These are phyloP conservation scores for Enterospora canceri DNA, from an alignment of 371 early-diverging fungal species.

Conservation along the genomic window DNA sequence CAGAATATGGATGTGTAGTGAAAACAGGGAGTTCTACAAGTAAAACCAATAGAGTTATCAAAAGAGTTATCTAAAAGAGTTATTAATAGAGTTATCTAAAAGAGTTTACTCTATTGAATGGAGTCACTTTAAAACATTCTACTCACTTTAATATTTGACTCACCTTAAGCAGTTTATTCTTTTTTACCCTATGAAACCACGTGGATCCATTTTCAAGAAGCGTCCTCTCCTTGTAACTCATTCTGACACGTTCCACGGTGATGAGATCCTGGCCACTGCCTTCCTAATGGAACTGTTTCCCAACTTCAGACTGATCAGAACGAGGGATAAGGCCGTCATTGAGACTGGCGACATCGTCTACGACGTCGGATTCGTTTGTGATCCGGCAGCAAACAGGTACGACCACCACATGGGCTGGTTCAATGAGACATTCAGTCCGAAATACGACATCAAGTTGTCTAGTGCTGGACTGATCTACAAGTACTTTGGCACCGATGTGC, in stretches of 20 bases:
- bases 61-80: neutral
- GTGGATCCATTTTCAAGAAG: neutral
- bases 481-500: slow-evolving; percentile 53
- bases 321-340: slow-evolving; percentile 69
- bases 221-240: slow-evolving; percentile 49
- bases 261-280: slow-evolving; percentile 80
- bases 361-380: slow-evolving; percentile 87
- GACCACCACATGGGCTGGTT: slow-evolving; percentile 95
- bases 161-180: too few species aligned
- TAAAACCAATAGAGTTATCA: neutral
- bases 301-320: slow-evolving; percentile 60
- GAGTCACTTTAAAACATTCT: neutral
- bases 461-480: slow-evolving; percentile 77
- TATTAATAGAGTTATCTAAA: neutral
- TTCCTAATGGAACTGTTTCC: slow-evolving; percentile 62
- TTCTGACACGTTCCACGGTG: slow-evolving; percentile 58
- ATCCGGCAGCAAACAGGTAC: slow-evolving; percentile 64
- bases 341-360: slow-evolving; percentile 73
- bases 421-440: slow-evolving; percentile 66
- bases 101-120: neutral
- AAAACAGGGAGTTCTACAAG: slow-evolving; percentile 7
- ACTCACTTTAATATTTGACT: too few species aligned
- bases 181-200: too few species aligned
- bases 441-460: slow-evolving; percentile 69
- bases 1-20: slow-evolving; percentile 78